These are phyloP conservation scores for Neonothopanus nambi DNA, from an alignment of 1,284 basidiomycete genomes.

Conservation along the genomic window DNA sequence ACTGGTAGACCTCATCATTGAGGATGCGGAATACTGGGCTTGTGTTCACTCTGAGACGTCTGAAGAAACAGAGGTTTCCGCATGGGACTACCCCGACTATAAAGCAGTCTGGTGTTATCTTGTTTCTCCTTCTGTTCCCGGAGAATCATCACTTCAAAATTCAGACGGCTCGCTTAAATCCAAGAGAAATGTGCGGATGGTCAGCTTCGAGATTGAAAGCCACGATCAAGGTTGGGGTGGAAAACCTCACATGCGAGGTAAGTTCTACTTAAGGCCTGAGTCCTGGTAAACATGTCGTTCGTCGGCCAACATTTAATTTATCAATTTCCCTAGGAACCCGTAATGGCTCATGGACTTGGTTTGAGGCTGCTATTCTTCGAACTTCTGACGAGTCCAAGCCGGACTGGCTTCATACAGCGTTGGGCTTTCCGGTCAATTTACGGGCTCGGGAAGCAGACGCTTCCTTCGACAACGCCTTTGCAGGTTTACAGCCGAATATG, in stretches of 20 bases:
- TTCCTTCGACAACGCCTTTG: not conserved
- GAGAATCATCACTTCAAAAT: not conserved
- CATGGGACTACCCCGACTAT: constrained; percentile 14
- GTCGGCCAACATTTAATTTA: too few relatives aligned
- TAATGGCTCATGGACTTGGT: constrained; percentile 32
- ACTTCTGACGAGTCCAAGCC: not conserved
- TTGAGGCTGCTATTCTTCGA: constrained; percentile 31
- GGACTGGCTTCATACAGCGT: not conserved
- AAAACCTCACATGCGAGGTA: constrained; percentile 12
- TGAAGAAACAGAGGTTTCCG: not conserved
- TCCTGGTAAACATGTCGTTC: too few relatives aligned
- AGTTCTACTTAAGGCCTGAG: too few relatives aligned
- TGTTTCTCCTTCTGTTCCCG: constrained; percentile 29
- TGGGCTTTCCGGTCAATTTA: not conserved
- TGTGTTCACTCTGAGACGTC: constrained; percentile 7
- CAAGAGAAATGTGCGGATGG: constrained; percentile 19
- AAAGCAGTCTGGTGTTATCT: constrained; percentile 34
- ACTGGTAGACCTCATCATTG: constrained; percentile 28
- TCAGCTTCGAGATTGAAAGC: constrained; percentile 27
- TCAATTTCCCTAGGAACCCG: constrained; percentile 23
- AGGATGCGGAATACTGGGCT: constrained; percentile 32
- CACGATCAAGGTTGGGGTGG: constrained; percentile 36
- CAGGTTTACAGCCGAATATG: not conserved
- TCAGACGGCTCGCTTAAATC: not conserved
- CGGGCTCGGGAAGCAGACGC: not conserved